These are phyloP conservation scores for Ocimum tenuiflorum DNA, from an alignment of 257 asterid species.

Conservation along the genomic window DNA sequence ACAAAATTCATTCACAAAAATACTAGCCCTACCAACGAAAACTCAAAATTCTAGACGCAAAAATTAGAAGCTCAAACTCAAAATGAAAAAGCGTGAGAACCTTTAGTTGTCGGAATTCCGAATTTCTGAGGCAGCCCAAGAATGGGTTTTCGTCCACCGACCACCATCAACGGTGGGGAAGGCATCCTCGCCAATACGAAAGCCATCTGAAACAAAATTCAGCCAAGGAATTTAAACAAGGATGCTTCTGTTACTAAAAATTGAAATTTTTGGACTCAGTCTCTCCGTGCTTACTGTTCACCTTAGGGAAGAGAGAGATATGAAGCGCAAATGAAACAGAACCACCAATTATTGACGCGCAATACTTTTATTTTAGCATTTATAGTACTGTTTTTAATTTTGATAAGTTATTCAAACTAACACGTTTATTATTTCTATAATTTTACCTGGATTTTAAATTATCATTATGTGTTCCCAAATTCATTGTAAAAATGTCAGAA, in stretches of 20 bases:
- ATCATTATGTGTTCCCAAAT: no score
- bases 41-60: not conserved
- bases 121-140: conserved; percentile 32
- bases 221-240: not conserved
- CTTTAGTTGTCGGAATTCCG: conserved; percentile 27
- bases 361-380: not conserved
- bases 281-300: not conserved
- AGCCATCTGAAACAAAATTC: conserved; percentile 39
- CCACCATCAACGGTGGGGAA: conserved; percentile 37
- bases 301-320: conserved; percentile 12
- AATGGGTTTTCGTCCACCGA: conserved; percentile 37
- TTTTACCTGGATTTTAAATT: no score
- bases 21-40: not conserved
- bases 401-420: no score
- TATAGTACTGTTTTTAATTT: no score
- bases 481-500: no score
- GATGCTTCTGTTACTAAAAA: not conserved
- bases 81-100: conserved; percentile 22
- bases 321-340: not conserved
- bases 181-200: conserved; percentile 48
- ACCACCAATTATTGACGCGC: not conserved
- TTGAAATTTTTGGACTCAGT: not conserved
- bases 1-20: not conserved
- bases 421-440: no score
- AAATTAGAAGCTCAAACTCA: not conserved